Base-by-base conservation (phyloP, 345 rosid species). In the Citrus medica region DNA sequence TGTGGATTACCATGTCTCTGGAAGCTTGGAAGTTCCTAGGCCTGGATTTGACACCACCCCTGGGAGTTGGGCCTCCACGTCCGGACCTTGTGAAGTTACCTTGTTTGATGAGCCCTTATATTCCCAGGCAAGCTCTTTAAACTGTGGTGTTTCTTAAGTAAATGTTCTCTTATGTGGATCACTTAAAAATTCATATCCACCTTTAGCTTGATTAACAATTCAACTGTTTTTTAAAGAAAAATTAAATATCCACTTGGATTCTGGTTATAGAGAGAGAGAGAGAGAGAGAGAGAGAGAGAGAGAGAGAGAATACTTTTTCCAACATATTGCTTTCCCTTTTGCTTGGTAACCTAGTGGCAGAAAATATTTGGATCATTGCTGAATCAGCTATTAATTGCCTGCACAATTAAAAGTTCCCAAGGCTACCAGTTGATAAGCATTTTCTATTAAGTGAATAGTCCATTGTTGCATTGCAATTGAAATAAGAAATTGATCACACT, bases 21-120 rank as follows among this genome's bases (percentile, higher is more conserved):
- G 87, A 78, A 83, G 81, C 87, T 87, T 86, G 75, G 94, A 89
- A 68, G 87, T 87, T 61, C 85, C 86, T 69, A 83, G 86, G 73
- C 82, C 89, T 27, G 92, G 76, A 19, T 84, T 82, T 71, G 85
- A 84, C 74, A 37, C 81, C 7, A 79, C 80, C 75, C 88, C 82
- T 75, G 80, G 81, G 63, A 85, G 90, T 76, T 93, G 92, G 90
- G 89, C 87, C 81, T 88, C 94, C 76, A 78, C 80, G 53, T 85
- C 92, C 48, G 86, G 86, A 46, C 89, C 90, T 68, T 88, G 89
- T 72, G 88, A 88, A 32, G 75, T 84, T 71, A 79, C 90, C 78
- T 78, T 93, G 87, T 87, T 89, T 61, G 91, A 91, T 38, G 93
- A 88, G 60, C 86, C 33, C 76, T 68, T 89, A 71, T 88, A 83